Evolutionary conservation across 352 stramenopile genomes (phyloP).

Genomic region (Phytopythium litorale): DNA sequence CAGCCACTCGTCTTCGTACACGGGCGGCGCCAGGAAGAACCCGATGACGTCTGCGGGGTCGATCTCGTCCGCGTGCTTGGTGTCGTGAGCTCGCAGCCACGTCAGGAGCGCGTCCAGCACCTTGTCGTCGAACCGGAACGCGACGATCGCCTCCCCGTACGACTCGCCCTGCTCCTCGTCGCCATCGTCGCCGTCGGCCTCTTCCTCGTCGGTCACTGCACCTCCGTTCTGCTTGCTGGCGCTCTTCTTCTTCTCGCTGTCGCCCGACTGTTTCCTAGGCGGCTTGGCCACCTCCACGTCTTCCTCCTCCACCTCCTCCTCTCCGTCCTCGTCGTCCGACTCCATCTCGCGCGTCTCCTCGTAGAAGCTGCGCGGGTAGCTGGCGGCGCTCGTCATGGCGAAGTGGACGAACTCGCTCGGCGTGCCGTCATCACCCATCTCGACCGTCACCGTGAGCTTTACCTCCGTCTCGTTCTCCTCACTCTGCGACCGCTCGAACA

Average conservation of each 20-base stretch:
- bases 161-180: constrained; percentile 20
- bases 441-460: constrained; percentile 34
- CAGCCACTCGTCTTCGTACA: constrained; percentile 75
- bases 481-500: constrained; percentile 34
- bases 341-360: constrained; percentile 42
- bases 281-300: constrained; percentile 11
- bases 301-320: constrained; percentile 13
- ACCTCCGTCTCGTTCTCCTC: constrained; percentile 38
- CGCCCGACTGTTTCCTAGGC: not conserved
- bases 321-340: constrained; percentile 24
- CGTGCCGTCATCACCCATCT: constrained; percentile 31
- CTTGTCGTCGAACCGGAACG: constrained; percentile 56
- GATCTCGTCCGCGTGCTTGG: constrained; percentile 47
- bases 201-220: constrained; percentile 12
- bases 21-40: constrained; percentile 67
- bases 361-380: constrained; percentile 77
- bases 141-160: constrained; percentile 50
- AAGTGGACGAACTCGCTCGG: constrained; percentile 56
- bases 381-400: constrained; percentile 39
- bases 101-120: constrained; percentile 39
- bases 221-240: constrained; percentile 11
- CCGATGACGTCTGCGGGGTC: constrained; percentile 56
- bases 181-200: constrained; percentile 9
- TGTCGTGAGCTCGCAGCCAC: constrained; percentile 46
- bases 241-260: constrained; percentile 8